Evolutionary conservation across 352 stramenopile species (phyloP), one percentile per base, ranked within the genome.

Genomic region (Globisporangium okanoganense): DNA sequence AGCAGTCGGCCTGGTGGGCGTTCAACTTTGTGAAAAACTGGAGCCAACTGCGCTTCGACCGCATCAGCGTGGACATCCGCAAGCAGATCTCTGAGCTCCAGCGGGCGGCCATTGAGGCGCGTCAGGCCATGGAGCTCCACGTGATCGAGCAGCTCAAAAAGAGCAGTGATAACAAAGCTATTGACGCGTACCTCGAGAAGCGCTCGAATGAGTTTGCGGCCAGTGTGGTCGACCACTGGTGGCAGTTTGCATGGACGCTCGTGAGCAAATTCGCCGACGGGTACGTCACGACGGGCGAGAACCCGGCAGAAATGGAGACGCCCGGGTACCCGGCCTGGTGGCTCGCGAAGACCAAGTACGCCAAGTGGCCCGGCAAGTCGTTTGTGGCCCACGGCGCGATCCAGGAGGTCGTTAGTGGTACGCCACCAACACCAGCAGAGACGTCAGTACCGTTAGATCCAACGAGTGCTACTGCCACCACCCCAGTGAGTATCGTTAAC

Each of bases 1-100:
- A 58, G 13, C 58, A 79, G 29, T 88, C 77, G 20, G 73, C 80
- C 31, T 90, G 80, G 80, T 85, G 80, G 76, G 78, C 78, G 16
- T 90, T 90, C 60, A 78, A 88, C 52, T 83, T 88, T 72, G 78
- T 90, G 43, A 83, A 85, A 59, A 87, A 90, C 66, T 88, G 78
- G 80, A 86, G 79, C 54, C 70, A 85, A 55, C 54, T 90, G 12
- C 79, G 79, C 40, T 90, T 83, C 38, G 67, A 86, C 45, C 61
- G 61, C 5, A 88, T 90, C 44, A 79, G 62, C 55, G 60, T 62
- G 18, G 76, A 88, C 18, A 70, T 88, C 5, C 63, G 58, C 12
- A 52, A 49, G 33, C 72, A 72, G 47, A 66, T 77, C 45, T 36
- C 57, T 0, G 64, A 67, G 27, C 41, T 82, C 22, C 73, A 87